A percentile compares a stretch with the other conserved stretches of the same genome.
Conservation (phyloP, 257 asterid genomes). For the Cinchona pubescens region DNA sequence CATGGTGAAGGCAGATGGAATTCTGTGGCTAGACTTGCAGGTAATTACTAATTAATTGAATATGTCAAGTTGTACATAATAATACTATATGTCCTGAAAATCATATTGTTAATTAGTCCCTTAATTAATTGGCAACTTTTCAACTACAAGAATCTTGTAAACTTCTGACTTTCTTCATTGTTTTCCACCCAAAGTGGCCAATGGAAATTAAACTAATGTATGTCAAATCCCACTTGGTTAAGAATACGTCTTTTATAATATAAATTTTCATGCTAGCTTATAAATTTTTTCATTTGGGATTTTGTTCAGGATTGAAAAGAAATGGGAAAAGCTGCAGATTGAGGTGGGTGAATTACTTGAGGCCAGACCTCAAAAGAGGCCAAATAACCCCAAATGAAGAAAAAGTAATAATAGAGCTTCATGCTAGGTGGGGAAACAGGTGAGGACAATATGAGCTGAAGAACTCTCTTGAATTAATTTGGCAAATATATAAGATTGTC, state of each 20-base stretch:
- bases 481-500: not conserved
- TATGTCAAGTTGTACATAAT: not conserved
- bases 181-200: not conserved
- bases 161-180: slow-evolving; percentile 3
- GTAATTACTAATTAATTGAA: slow-evolving; percentile 21
- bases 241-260: not conserved
- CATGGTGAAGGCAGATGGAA: slow-evolving; percentile 97
- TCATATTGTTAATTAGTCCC: not conserved
- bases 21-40: slow-evolving; percentile 74
- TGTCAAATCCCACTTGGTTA: slow-evolving; percentile 3
- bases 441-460: slow-evolving; percentile 14
- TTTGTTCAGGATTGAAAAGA: slow-evolving; percentile 64
- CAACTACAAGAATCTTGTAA: slow-evolving; percentile 5
- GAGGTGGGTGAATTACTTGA: slow-evolving; percentile 94
- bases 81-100: not conserved
- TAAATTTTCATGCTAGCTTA: too few species aligned
- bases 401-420: slow-evolving; percentile 62
- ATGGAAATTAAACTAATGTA: not conserved
- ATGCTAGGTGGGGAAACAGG: slow-evolving; percentile 96
- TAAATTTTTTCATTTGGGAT: too few species aligned
- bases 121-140: slow-evolving; percentile 9
- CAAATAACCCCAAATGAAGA: slow-evolving; percentile 88
- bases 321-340: slow-evolving; percentile 90
- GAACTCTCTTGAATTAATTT: not conserved
- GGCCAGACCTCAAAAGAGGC: slow-evolving; percentile 93